Percentiles rank a stretch among this genome's conserved stretches.
Conservation (phyloP, 2,329 filamentous ascomycete genomes). For the Fusarium domesticum region DNA sequence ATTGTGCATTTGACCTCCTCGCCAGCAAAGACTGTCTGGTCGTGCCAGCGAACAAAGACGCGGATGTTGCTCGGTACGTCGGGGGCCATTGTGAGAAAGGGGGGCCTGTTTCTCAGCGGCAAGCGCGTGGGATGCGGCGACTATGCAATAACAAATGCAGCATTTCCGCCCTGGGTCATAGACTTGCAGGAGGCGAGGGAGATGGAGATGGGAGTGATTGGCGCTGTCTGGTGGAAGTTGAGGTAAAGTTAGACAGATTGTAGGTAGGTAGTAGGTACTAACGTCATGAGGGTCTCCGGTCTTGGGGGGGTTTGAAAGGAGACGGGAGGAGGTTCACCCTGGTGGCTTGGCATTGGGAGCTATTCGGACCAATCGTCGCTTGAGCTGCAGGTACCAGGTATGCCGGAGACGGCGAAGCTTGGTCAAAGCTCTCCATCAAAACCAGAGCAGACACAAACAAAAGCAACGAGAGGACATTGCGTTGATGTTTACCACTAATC, state of each 20-base stretch:
- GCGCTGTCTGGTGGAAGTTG: slow-evolving; percentile 17
- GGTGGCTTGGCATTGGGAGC: slow-evolving; percentile 25
- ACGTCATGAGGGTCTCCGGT: slow-evolving; percentile 26
- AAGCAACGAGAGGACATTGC: slow-evolving; percentile 12
- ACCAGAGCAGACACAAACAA: slow-evolving; percentile 7
- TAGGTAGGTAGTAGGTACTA: no score
- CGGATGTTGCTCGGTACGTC: slow-evolving; percentile 69
- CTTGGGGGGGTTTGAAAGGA: slow-evolving; percentile 20
- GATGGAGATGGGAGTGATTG: slow-evolving; percentile 12
- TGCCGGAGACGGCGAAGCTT: slow-evolving; percentile 11
- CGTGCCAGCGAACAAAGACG: slow-evolving; percentile 93
- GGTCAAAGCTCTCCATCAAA: slow-evolving; percentile 9
- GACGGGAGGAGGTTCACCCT: slow-evolving; percentile 28
- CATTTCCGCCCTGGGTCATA: slow-evolving; percentile 31
- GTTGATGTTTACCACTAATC: no score
- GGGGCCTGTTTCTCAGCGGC: slow-evolving; percentile 29
- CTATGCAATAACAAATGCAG: slow-evolving; percentile 27
- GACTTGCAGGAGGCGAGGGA: slow-evolving; percentile 7
- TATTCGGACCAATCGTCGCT: slow-evolving; percentile 20
- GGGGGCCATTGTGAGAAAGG: slow-evolving; percentile 44
- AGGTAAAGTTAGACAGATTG: no score
- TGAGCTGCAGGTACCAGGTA: slow-evolving; percentile 18
- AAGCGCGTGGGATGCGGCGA: slow-evolving; percentile 28
- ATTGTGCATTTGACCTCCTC: slow-evolving; percentile 95
- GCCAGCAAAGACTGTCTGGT: slow-evolving; percentile 91